Conservation (phyloP, 352 stramenopile genomes). For the Phytophthora foliorum region DNA sequence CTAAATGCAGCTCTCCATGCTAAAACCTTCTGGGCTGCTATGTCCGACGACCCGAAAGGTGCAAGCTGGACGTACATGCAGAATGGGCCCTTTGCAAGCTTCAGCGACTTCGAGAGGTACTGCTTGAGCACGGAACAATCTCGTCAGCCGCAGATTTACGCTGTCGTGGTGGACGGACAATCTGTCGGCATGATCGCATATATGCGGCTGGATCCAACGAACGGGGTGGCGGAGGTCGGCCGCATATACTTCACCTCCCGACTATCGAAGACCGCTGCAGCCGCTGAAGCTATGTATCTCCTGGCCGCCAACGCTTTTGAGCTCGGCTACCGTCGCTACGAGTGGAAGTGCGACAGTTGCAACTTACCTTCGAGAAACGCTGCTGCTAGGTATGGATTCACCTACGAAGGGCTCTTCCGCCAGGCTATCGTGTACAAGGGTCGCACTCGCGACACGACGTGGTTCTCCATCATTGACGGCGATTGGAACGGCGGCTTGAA, state of each 20-base stretch:
- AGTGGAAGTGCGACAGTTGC: constrained; percentile 31
- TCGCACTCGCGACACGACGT: constrained; percentile 23
- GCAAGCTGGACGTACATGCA: constrained; percentile 34
- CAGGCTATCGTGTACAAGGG: constrained; percentile 25
- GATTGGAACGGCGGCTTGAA: constrained; percentile 29
- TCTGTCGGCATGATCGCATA: constrained; percentile 27
- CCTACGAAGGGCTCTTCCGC: constrained; percentile 26
- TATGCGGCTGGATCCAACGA: constrained; percentile 19
- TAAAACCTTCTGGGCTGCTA: constrained; percentile 22
- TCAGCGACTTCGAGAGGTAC: constrained; percentile 26
- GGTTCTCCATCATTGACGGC: constrained; percentile 30
- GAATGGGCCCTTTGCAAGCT: constrained; percentile 22
- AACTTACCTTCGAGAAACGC: constrained; percentile 16
- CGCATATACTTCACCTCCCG: not conserved
- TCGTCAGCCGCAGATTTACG: constrained; percentile 22
- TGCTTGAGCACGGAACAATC: not conserved
- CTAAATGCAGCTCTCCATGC: constrained; percentile 14
- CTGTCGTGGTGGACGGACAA: constrained; percentile 20
- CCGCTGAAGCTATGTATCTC: constrained; percentile 26
- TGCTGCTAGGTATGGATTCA: constrained; percentile 24
- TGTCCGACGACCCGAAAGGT: constrained; percentile 18
- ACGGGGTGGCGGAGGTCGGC: constrained; percentile 29
- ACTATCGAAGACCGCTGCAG: constrained; percentile 14
- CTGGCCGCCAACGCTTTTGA: constrained; percentile 24
- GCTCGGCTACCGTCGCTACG: constrained; percentile 29